These are phyloP conservation scores for Solanum neorickii DNA, from an alignment of 257 asterid species.

Conservation along the genomic window DNA sequence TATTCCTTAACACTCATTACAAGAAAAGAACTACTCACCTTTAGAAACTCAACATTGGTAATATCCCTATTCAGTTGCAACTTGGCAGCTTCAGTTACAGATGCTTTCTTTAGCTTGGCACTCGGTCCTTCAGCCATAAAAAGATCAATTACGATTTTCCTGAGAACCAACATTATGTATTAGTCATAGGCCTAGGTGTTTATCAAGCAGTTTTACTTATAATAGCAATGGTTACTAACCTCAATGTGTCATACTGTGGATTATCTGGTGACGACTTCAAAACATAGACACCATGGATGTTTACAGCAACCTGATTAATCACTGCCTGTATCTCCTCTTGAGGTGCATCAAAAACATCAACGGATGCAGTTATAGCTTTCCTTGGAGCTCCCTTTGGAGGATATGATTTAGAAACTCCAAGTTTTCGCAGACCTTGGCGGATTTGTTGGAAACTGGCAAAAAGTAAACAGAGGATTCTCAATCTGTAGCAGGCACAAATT, in stretches of 20 bases:
- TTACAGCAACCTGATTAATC: slow-evolving; percentile 46
- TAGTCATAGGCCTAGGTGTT: background rate
- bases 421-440: background rate
- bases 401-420: slow-evolving; percentile 5
- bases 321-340: slow-evolving; percentile 57
- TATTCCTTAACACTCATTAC: background rate
- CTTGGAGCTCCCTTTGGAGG: slow-evolving; percentile 37
- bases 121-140: slow-evolving; percentile 55
- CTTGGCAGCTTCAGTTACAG: slow-evolving; percentile 62
- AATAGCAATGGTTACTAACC: slow-evolving; percentile 28
- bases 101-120: slow-evolving; percentile 70
- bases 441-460: slow-evolving; percentile 63
- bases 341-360: slow-evolving; percentile 26
- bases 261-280: slow-evolving; percentile 64
- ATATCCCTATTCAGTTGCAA: slow-evolving; percentile 35
- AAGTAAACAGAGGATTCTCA: background rate
- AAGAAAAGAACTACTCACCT: slow-evolving; percentile 32
- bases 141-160: slow-evolving; percentile 69
- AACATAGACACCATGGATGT: slow-evolving; percentile 74
- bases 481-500: background rate
- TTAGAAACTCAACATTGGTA: slow-evolving; percentile 31
- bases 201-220: background rate
- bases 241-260: slow-evolving; percentile 54
- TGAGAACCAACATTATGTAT: slow-evolving; percentile 11
- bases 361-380: slow-evolving; percentile 52